phyloP scores from a whole-genome alignment of 2,329 filamentous ascomycete genomes.

The Graphium sp. region DNA sequence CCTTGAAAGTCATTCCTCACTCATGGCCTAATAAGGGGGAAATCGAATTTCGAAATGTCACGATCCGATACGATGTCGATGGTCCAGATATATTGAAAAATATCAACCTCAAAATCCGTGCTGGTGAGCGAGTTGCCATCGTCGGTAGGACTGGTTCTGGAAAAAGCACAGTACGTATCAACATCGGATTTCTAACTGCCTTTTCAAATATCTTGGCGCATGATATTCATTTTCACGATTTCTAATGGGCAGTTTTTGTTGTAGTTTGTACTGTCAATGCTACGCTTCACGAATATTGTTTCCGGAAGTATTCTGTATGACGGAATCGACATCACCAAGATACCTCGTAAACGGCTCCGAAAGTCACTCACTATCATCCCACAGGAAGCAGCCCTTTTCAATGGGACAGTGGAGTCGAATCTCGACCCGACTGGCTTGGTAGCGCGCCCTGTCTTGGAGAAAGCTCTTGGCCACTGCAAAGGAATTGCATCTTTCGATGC shows the following conservation, averaged over 20 bases:
- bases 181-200: too few species aligned
- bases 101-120: conserved; percentile 23
- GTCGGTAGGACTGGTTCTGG: conserved; percentile 60
- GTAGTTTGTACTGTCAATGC: conserved; percentile 23
- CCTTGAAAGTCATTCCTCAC: conserved; percentile 10
- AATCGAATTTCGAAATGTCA: conserved; percentile 19
- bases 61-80: conserved; percentile 18
- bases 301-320: conserved; percentile 26
- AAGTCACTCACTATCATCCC: conserved; percentile 29
- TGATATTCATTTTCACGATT: neutral
- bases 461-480: conserved; percentile 41
- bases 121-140: conserved; percentile 54
- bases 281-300: conserved; percentile 23
- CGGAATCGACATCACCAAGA: conserved; percentile 23
- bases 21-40: conserved; percentile 17
- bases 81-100: conserved; percentile 21
- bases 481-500: conserved; percentile 21
- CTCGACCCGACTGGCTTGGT: conserved; percentile 37
- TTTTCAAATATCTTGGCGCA: too few species aligned
- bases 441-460: conserved; percentile 33
- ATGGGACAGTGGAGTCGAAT: conserved; percentile 24
- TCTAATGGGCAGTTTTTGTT: neutral
- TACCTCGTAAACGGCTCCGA: conserved; percentile 23
- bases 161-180: conserved; percentile 46
- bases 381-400: conserved; percentile 31